Evolutionary conservation across 345 rosid species (phyloP).

Genomic region (Diplotaxis tenuifolia): DNA sequence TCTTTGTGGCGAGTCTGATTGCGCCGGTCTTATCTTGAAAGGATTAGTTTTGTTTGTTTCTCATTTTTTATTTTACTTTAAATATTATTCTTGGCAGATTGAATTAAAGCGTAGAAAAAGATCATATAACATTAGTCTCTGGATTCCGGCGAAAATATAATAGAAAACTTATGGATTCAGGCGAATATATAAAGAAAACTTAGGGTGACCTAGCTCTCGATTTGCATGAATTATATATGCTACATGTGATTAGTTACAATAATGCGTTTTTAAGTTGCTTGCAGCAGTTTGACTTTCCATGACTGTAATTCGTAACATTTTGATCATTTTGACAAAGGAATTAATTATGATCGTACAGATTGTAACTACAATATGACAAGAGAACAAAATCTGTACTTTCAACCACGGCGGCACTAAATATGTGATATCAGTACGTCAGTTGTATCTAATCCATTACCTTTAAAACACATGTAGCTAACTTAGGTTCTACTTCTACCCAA

Average conservation of each 20-base stretch:
- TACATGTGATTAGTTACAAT: not conserved
- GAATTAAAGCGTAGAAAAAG: not conserved
- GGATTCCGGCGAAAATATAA: not conserved
- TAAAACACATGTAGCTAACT: too few relatives aligned
- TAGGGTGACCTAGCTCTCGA: not conserved
- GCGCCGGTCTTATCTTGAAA: constrained; percentile 74
- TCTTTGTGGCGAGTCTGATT: constrained; percentile 82
- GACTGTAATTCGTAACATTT: too few relatives aligned
- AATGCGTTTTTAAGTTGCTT: not conserved
- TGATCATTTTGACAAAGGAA: not conserved
- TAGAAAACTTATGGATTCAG: not conserved
- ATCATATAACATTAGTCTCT: not conserved
- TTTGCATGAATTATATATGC: not conserved
- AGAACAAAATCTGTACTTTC: not conserved
- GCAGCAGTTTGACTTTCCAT: not conserved
- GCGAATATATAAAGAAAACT: too few relatives aligned
- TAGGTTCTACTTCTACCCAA: too few relatives aligned
- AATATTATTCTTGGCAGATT: not conserved
- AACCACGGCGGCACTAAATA: not conserved
- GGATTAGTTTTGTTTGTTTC: constrained; percentile 41
- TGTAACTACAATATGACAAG: too few relatives aligned
- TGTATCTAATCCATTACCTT: too few relatives aligned
- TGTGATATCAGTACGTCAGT: too few relatives aligned
- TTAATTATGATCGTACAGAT: too few relatives aligned
- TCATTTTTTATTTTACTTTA: not conserved